Percentiles rank a stretch among this genome's conserved stretches.
Conservation (phyloP, 495 filamentous ascomycete genomes). For the Penicillium maclennaniae region DNA sequence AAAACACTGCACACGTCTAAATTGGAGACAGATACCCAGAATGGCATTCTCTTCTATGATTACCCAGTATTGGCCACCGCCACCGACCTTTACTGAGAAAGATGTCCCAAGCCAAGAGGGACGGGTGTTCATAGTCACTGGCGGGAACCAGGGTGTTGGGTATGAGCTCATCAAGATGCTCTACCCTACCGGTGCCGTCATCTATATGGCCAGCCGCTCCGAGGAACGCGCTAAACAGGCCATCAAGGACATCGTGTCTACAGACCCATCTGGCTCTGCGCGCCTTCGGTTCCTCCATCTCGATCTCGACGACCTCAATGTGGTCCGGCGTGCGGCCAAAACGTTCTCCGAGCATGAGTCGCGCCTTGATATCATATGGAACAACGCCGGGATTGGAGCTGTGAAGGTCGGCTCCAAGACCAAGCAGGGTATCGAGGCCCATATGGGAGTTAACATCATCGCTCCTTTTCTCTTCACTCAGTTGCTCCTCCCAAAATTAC, state of each 20-base stretch:
- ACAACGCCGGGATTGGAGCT: constrained; percentile 37
- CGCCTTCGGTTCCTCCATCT: constrained; percentile 39
- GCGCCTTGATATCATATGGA: constrained; percentile 41
- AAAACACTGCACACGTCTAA: too few species aligned
- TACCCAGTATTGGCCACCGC: constrained; percentile 4
- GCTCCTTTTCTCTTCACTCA: constrained; percentile 13
- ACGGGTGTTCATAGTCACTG: constrained; percentile 29
- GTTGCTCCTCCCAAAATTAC: constrained; percentile 7
- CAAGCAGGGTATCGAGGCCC: constrained; percentile 9
- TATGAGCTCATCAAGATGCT: constrained; percentile 35
- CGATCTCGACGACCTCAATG: constrained; percentile 34
- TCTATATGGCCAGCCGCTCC: constrained; percentile 33
- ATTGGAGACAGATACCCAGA: too few species aligned
- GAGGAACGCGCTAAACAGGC: constrained; percentile 28
- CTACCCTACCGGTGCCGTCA: constrained; percentile 27
- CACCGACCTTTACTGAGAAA: constrained; percentile 69
- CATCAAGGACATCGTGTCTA: constrained; percentile 14
- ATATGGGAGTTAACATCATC: constrained; percentile 9
- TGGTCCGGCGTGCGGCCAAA: constrained; percentile 34
- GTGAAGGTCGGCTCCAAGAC: constrained; percentile 6
- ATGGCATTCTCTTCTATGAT: constrained; percentile 2
- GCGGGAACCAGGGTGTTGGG: constrained; percentile 33
- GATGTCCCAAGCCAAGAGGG: constrained; percentile 76
- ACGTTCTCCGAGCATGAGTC: constrained; percentile 24
- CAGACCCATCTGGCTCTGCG: constrained; percentile 3